phyloP scores from a whole-genome alignment of 768 basidiomycete genomes.

The Lentinula sp. region DNA sequence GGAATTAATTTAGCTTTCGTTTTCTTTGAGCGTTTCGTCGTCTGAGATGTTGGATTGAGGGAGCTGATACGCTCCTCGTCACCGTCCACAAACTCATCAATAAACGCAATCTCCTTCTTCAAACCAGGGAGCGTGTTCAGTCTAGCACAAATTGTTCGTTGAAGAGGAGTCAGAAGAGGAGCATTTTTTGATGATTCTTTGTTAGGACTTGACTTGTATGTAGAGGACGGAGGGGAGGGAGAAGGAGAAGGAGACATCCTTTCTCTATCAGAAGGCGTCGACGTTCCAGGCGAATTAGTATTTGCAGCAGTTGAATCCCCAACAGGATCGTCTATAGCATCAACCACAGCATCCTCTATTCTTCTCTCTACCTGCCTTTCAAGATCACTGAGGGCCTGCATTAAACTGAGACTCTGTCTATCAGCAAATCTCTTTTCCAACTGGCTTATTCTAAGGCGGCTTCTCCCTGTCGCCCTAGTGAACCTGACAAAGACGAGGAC shows the following conservation, averaged over 20 bases:
- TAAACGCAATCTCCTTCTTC: slow-evolving; percentile 67
- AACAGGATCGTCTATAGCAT: slow-evolving; percentile 44
- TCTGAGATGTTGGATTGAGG: no score
- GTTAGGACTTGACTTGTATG: neutral
- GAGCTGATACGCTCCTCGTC: neutral
- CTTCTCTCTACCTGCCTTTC: slow-evolving; percentile 53
- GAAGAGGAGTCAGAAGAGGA: slow-evolving; percentile 40
- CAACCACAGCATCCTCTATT: slow-evolving; percentile 54
- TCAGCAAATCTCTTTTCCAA: slow-evolving; percentile 52
- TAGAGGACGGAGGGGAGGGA: neutral
- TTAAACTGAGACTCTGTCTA: slow-evolving; percentile 39
- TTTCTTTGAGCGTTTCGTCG: neutral
- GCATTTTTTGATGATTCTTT: neutral
- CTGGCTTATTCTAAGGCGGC: slow-evolving; percentile 55
- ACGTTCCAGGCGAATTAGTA: neutral
- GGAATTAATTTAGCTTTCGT: neutral
- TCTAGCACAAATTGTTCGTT: slow-evolving; percentile 48
- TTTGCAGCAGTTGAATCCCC: neutral
- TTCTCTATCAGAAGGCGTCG: neutral
- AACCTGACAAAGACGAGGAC: slow-evolving; percentile 49
- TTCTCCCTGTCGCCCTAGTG: slow-evolving; percentile 48
- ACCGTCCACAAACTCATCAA: slow-evolving; percentile 25
- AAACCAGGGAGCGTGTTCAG: slow-evolving; percentile 67
- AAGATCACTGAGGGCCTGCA: neutral
- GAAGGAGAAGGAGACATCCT: neutral